Conservation (phyloP, 2,329 filamentous ascomycete genomes). For the Lasiodiplodia hormozganensis region DNA sequence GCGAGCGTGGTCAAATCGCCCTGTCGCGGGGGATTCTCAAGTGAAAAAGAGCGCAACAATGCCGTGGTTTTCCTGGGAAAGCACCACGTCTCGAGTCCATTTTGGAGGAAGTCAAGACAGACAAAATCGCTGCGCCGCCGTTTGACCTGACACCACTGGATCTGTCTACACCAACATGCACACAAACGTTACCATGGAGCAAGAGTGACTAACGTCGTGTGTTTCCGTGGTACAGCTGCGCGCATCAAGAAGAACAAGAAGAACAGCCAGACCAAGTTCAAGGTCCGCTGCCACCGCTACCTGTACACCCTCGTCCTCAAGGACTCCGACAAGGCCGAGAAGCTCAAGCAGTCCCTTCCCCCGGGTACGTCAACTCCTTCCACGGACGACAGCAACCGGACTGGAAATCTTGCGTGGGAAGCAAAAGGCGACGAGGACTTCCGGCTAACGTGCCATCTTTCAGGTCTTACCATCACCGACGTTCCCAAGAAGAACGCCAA, state of each 20-base stretch:
- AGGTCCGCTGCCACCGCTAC: constrained; percentile 97
- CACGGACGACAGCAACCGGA: not conserved
- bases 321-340: constrained; percentile 99
- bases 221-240: constrained; percentile 49
- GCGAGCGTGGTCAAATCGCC: not conserved
- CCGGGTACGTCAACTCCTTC: constrained; percentile 74
- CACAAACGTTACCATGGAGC: not conserved
- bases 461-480: constrained; percentile 66
- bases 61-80: not conserved
- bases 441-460: constrained; percentile 28
- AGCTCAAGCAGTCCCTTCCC: constrained; percentile 98
- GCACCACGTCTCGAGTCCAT: not conserved
- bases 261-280: constrained; percentile 98
- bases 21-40: not conserved
- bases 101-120: not conserved
- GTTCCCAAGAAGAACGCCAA: constrained; percentile 69
- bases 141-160: not conserved
- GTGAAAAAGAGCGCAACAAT: not conserved
- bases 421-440: not conserved
- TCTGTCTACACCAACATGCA: not conserved
- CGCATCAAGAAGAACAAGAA: constrained; percentile 86
- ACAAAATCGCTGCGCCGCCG: not conserved
- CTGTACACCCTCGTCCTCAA: constrained; percentile 98
- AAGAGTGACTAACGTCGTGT: not conserved
- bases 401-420: not conserved